Conservation (phyloP, 2,329 filamentous ascomycete species). For the Sordariomycetes sp. region DNA sequence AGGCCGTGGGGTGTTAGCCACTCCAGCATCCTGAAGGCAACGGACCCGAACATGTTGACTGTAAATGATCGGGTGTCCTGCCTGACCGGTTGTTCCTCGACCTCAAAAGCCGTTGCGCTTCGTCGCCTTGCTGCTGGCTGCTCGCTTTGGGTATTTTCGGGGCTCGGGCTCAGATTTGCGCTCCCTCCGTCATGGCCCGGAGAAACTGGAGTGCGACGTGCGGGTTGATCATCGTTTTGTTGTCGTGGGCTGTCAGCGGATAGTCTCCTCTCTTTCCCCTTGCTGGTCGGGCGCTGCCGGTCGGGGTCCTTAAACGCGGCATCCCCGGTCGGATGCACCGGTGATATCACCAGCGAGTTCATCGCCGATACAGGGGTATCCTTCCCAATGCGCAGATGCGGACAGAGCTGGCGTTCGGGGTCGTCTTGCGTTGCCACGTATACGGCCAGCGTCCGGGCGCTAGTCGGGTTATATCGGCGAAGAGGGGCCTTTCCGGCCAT, state of each 20-base stretch:
- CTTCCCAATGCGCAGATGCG: slow-evolving; percentile 29
- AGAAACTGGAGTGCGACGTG: not conserved
- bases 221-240: not conserved
- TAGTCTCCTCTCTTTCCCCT: not conserved
- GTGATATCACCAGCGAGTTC: slow-evolving; percentile 2
- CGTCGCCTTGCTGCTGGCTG: not conserved
- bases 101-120: not conserved
- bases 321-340: not conserved
- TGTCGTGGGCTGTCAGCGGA: not conserved
- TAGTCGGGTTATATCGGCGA: slow-evolving; percentile 69
- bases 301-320: not conserved
- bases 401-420: slow-evolving; percentile 60
- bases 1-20: slow-evolving; percentile 55
- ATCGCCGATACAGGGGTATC: slow-evolving; percentile 9
- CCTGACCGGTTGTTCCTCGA: slow-evolving; percentile 34
- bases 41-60: slow-evolving; percentile 53
- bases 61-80: slow-evolving; percentile 51
- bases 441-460: slow-evolving; percentile 69
- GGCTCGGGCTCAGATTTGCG: not conserved
- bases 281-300: not conserved
- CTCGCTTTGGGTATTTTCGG: not conserved
- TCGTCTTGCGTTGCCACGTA: slow-evolving; percentile 74
- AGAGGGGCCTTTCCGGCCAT: slow-evolving; percentile 57
- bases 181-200: not conserved
- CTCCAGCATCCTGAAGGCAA: slow-evolving; percentile 59